These are phyloP conservation scores for Colletotrichum tabaci DNA, from an alignment of 2,329 filamentous ascomycete species.

Conservation along the genomic window DNA sequence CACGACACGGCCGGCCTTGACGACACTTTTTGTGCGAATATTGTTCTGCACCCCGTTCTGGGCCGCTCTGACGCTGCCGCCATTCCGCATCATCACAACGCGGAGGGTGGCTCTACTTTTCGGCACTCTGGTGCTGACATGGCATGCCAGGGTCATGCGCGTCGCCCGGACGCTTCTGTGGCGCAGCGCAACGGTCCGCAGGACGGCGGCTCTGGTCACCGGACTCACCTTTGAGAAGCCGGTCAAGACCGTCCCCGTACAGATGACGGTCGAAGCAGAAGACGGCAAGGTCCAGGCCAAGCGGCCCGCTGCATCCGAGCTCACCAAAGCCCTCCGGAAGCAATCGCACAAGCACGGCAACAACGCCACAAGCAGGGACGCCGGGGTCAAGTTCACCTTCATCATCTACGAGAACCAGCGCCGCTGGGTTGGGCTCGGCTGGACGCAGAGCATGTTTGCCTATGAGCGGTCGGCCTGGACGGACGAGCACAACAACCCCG, in stretches of 20 bases:
- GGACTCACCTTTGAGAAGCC: slow-evolving; percentile 80
- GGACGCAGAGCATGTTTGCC: slow-evolving; percentile 91
- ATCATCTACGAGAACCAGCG: slow-evolving; percentile 97
- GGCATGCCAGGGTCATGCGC: slow-evolving; percentile 90
- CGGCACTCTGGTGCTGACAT: slow-evolving; percentile 90
- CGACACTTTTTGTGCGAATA: slow-evolving; percentile 89
- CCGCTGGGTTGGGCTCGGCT: slow-evolving; percentile 93
- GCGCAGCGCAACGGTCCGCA: slow-evolving; percentile 84
- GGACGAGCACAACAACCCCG: slow-evolving; percentile 91
- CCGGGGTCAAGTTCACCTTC: slow-evolving; percentile 95
- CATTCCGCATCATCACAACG: slow-evolving; percentile 87
- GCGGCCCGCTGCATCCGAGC: slow-evolving; percentile 59
- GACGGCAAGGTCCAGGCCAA: slow-evolving; percentile 48
- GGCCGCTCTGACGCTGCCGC: slow-evolving; percentile 86
- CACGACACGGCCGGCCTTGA: slow-evolving; percentile 91
- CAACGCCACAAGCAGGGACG: slow-evolving; percentile 67
- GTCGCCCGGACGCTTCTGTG: slow-evolving; percentile 91
- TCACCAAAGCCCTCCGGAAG: slow-evolving; percentile 60
- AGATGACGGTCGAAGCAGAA: slow-evolving; percentile 26
- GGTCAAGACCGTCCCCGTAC: slow-evolving; percentile 48
- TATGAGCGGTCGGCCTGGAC: slow-evolving; percentile 95
- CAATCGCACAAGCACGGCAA: slow-evolving; percentile 46
- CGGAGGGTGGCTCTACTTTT: slow-evolving; percentile 85
- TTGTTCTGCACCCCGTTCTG: slow-evolving; percentile 90
- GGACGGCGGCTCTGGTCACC: slow-evolving; percentile 79